Conservation (phyloP, 2,329 filamentous ascomycete species). For the Pseudogymnoascus sp. region DNA sequence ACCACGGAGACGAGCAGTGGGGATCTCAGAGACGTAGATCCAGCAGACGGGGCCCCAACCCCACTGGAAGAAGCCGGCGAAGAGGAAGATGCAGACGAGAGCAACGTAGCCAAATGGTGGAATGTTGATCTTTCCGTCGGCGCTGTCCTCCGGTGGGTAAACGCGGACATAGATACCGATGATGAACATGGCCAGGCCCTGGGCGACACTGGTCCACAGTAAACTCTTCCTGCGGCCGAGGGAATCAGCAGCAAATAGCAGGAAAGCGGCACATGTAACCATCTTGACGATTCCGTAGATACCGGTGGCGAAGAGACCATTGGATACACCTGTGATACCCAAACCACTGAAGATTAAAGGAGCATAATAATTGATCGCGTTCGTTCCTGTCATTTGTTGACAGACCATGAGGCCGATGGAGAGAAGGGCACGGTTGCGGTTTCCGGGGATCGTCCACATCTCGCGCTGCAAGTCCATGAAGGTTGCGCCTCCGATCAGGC, state of each 20-base stretch:
- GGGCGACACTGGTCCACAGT: constrained; percentile 57
- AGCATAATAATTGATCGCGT: constrained; percentile 54
- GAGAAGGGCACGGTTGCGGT: constrained; percentile 58
- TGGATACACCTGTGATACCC: constrained; percentile 49
- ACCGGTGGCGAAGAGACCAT: constrained; percentile 63
- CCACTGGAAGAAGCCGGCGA: constrained; percentile 63
- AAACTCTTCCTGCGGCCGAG: constrained; percentile 52
- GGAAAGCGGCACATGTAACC: constrained; percentile 54
- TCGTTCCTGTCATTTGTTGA: constrained; percentile 62
- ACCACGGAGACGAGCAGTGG: constrained; percentile 56
- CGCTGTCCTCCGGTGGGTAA: constrained; percentile 46
- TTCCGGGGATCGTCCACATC: constrained; percentile 50
- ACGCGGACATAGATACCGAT: constrained; percentile 65
- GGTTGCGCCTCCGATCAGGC: constrained; percentile 41
- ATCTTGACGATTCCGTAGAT: constrained; percentile 69
- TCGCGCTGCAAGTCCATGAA: constrained; percentile 50
- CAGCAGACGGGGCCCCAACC: constrained; percentile 67
- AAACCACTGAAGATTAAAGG: constrained; percentile 62
- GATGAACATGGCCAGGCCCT: constrained; percentile 58
- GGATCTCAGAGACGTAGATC: constrained; percentile 65
- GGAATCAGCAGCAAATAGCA: constrained; percentile 61
- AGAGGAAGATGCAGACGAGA: constrained; percentile 65
- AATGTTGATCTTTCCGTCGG: constrained; percentile 34
- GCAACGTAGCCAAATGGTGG: constrained; percentile 63
- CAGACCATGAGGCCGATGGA: constrained; percentile 59